Percentiles rank a stretch among this genome's conserved stretches.
These are phyloP conservation scores for Lasiosphaeria miniovina DNA, from an alignment of 495 filamentous ascomycete species.

Conservation along the genomic window DNA sequence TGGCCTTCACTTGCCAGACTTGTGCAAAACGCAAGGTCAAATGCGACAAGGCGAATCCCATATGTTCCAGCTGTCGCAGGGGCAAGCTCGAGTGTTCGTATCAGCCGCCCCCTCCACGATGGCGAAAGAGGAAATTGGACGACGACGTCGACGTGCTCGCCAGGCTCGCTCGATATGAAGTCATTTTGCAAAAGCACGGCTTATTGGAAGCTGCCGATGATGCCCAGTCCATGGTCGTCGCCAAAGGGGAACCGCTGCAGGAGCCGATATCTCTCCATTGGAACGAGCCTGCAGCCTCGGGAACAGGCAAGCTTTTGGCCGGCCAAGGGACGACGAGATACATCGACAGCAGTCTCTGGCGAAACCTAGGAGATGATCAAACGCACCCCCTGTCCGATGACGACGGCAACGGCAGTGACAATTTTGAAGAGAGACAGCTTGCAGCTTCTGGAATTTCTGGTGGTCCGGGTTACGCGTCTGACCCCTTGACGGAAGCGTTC, in stretches of 20 bases:
- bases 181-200: conserved; percentile 10
- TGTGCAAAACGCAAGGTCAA: conserved; percentile 17
- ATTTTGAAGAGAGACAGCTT: not conserved
- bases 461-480: not conserved
- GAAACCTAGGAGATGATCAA: conserved; percentile 10
- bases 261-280: conserved; percentile 6
- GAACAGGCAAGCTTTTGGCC: conserved; percentile 8
- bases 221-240: not conserved
- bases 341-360: conserved; percentile 18
- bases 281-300: not conserved
- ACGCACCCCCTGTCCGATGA: not conserved
- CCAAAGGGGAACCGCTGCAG: not conserved
- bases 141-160: not conserved
- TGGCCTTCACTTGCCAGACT: conserved; percentile 17
- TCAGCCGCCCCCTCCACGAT: conserved; percentile 8
- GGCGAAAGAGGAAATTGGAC: conserved; percentile 16
- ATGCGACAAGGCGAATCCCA: conserved; percentile 13
- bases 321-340: conserved; percentile 17
- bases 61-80: conserved; percentile 17
- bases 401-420: not conserved
- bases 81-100: conserved; percentile 12
- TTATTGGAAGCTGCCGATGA: not conserved
- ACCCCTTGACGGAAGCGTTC: conserved; percentile 16
- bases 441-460: too few species aligned
- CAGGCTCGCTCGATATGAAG: conserved; percentile 13